Evolutionary conservation across 371 early-diverging fungal species (phyloP).

Genomic region (Globomyces sp.): DNA sequence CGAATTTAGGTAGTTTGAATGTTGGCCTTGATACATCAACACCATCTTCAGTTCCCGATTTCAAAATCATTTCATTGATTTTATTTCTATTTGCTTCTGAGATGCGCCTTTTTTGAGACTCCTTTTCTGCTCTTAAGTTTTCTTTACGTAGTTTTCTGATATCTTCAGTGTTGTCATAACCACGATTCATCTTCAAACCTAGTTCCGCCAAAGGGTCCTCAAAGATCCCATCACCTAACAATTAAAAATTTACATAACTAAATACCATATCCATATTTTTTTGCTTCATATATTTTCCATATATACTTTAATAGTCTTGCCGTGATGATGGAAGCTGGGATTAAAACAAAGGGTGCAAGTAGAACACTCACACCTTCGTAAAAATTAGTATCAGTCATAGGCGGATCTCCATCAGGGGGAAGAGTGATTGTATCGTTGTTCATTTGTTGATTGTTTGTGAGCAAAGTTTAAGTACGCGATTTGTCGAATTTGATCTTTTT

Average conservation of each 20-base stretch:
- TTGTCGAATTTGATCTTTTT: background rate
- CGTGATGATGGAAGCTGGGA: slow-evolving; percentile 38
- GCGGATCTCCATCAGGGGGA: slow-evolving; percentile 6
- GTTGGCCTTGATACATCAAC: background rate
- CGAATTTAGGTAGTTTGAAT: slow-evolving; percentile 26
- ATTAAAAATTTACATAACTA: too few species aligned
- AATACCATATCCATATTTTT: slow-evolving; percentile 42
- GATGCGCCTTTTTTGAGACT: background rate
- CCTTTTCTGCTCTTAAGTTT: slow-evolving; percentile 16
- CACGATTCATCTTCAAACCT: slow-evolving; percentile 38
- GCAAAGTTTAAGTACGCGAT: too few species aligned
- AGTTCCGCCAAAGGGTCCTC: slow-evolving; percentile 48
- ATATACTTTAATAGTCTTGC: slow-evolving; percentile 42
- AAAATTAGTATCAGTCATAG: slow-evolving; percentile 17
- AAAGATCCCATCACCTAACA: slow-evolving; percentile 41
- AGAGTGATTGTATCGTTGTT: too few species aligned
- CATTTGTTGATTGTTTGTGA: too few species aligned
- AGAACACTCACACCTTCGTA: slow-evolving; percentile 26
- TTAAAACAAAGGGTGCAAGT: slow-evolving; percentile 43
- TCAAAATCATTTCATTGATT: slow-evolving; percentile 4
- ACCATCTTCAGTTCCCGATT: background rate
- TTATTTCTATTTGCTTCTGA: slow-evolving; percentile 16
- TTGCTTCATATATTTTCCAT: slow-evolving; percentile 40
- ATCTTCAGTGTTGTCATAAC: slow-evolving; percentile 40
- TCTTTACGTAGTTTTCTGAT: slow-evolving; percentile 49